phyloP scores from a whole-genome alignment of 2,329 filamentous ascomycete species.

The Pyrenophora tritici-repentis region DNA sequence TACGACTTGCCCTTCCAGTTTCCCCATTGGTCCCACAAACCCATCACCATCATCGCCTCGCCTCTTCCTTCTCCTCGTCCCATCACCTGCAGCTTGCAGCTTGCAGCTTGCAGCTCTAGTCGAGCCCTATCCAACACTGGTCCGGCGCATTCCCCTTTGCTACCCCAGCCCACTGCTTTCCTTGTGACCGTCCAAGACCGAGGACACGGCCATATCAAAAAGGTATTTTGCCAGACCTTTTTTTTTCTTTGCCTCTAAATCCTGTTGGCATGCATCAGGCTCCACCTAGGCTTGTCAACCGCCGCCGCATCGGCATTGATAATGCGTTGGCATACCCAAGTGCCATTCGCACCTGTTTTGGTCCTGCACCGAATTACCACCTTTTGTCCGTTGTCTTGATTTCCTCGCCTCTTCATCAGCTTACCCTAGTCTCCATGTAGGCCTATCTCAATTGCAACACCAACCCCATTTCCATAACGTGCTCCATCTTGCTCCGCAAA shows the following conservation, averaged over 20 bases:
- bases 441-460: conserved; percentile 27
- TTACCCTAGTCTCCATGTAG: conserved; percentile 43
- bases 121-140: conserved; percentile 12
- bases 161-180: neutral
- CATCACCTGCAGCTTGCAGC: conserved; percentile 23
- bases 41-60: conserved; percentile 25
- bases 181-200: neutral
- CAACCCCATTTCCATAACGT: conserved; percentile 24
- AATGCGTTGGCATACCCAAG: conserved; percentile 20
- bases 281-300: neutral
- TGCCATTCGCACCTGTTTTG: conserved; percentile 15
- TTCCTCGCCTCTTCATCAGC: conserved; percentile 34
- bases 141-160: conserved; percentile 6
- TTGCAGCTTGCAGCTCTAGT: too few species aligned
- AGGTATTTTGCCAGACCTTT: conserved; percentile 31
- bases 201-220: conserved; percentile 21
- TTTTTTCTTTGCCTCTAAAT: conserved; percentile 11
- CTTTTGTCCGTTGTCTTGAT: conserved; percentile 20
- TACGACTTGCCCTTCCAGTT: conserved; percentile 39
- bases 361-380: conserved; percentile 4
- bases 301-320: conserved; percentile 1
- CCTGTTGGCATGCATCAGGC: conserved; percentile 3
- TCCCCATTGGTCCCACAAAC: conserved; percentile 33
- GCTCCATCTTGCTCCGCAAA: conserved; percentile 23
- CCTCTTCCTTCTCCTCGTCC: conserved; percentile 22